Evolutionary conservation across 148 eudicot genomes (phyloP), one percentile per base, ranked within the genome.

Genomic region (Vaccinium darrowii): DNA sequence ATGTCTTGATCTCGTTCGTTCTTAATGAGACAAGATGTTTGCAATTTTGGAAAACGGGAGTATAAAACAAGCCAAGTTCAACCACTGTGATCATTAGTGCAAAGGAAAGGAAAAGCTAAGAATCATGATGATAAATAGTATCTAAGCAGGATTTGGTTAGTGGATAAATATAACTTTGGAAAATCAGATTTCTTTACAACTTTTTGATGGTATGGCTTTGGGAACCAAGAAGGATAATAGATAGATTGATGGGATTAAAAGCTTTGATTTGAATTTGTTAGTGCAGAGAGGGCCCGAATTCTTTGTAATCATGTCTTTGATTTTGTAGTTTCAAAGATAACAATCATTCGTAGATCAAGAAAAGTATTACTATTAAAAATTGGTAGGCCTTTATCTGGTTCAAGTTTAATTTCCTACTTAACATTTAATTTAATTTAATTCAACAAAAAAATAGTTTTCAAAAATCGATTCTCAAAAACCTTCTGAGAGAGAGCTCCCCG

Each of bases 1-100:
- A 15, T 58, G 86, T 69, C 83, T 69, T 69, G 56, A 67, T 56
- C 16, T 53, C 10, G 49, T 39, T 7, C 15, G 36, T 33, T 30
- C 36, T 39, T 23, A 50, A 57, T 56, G 73, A 80, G 87, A 85
- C 80, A 80, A 85, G 43, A 43, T 71, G 57, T 51, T 71, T 33
- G 71, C 30, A 52, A 72, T 71, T 54, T n/a, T 71, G 39, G 14
- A 53, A n/a, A 82, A 71, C 3, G 6, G 51, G 30, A 72, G n/a
- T 19, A 72, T 7, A 10, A 53, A 15, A 33, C 25, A 10, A 36
- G 63, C 25, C 19, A 51, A 69, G 30, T 53, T 52, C 57, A 71
- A 71, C n/a, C 51, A 27, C 53, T 54, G 62, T 69, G 49, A 53
- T 72, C 27, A 82, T 72, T 82, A 21, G 67, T 19, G 10, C 39